phyloP scores from a whole-genome alignment of 768 basidiomycete genomes.

The Neoboletus subvelutipes region DNA sequence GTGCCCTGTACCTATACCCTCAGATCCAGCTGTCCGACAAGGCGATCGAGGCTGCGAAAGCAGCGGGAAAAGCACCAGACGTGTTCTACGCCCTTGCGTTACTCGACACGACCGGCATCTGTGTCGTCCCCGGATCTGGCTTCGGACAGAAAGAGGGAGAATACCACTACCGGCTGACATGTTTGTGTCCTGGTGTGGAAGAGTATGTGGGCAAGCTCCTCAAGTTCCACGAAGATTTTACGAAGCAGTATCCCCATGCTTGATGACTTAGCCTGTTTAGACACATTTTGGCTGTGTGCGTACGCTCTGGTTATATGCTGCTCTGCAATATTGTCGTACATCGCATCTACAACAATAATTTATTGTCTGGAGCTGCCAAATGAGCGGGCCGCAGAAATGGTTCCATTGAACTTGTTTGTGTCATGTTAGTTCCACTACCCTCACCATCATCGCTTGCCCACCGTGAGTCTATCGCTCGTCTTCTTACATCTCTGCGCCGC shows the following conservation, averaged over 20 bases:
- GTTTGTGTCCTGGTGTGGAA: constrained; percentile 91
- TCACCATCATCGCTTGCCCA: constrained; percentile 41
- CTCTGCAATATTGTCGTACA: constrained; percentile 3
- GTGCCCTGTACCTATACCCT: constrained; percentile 94
- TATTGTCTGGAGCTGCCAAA: background rate
- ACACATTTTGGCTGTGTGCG: background rate
- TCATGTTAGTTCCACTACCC: constrained; percentile 20
- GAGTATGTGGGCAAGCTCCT: constrained; percentile 88
- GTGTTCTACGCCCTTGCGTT: constrained; percentile 84
- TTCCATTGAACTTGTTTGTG: background rate
- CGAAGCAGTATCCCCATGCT: constrained; percentile 42
- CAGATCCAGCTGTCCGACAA: constrained; percentile 69
- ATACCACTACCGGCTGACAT: constrained; percentile 90
- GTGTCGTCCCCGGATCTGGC: constrained; percentile 89
- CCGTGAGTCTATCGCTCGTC: constrained; percentile 50
- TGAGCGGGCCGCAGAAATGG: background rate
- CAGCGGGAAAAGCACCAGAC: constrained; percentile 79
- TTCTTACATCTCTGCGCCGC: constrained; percentile 58
- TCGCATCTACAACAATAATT: background rate
- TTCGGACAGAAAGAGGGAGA: constrained; percentile 93
- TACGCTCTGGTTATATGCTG: background rate
- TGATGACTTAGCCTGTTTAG: constrained; percentile 10
- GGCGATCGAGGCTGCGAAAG: constrained; percentile 70
- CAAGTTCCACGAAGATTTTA: constrained; percentile 63
- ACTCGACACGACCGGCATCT: constrained; percentile 89